phyloP scores from a whole-genome alignment of 305 asterid genomes.

The Fraxinus velutina region DNA sequence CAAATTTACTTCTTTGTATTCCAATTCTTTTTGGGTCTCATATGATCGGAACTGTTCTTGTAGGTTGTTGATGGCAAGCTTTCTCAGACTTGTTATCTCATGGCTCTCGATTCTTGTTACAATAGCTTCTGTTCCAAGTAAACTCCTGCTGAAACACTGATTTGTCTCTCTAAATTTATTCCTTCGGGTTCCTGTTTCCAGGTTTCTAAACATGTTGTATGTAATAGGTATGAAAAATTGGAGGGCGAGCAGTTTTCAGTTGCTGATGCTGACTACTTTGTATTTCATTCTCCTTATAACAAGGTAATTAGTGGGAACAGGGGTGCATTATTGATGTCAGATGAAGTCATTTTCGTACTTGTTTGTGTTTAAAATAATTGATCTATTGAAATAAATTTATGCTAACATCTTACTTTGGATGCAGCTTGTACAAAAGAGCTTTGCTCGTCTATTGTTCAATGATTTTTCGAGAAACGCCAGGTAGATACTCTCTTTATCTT shows the following conservation, averaged over 20 bases:
- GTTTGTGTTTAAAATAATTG: not conserved
- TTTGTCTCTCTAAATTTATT: constrained; percentile 9
- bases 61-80: constrained; percentile 99
- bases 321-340: not conserved
- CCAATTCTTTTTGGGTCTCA: constrained; percentile 1
- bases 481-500: constrained; percentile 34
- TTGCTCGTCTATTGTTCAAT: constrained; percentile 73
- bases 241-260: constrained; percentile 86
- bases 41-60: constrained; percentile 22
- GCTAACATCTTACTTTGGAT: constrained; percentile 22
- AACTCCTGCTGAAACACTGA: constrained; percentile 10
- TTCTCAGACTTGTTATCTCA: constrained; percentile 96
- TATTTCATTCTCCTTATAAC: constrained; percentile 96
- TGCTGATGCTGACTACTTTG: constrained; percentile 69
- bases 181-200: not conserved
- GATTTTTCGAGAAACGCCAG: constrained; percentile 71
- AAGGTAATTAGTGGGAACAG: constrained; percentile 51
- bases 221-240: constrained; percentile 63
- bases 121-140: constrained; percentile 67
- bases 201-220: constrained; percentile 24
- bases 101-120: constrained; percentile 99
- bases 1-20: not conserved
- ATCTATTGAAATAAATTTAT: not conserved
- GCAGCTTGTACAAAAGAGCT: constrained; percentile 99
- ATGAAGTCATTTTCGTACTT: not conserved